Conservation (phyloP, 2,329 filamentous ascomycete genomes). For the Fusarium miscanthi region DNA sequence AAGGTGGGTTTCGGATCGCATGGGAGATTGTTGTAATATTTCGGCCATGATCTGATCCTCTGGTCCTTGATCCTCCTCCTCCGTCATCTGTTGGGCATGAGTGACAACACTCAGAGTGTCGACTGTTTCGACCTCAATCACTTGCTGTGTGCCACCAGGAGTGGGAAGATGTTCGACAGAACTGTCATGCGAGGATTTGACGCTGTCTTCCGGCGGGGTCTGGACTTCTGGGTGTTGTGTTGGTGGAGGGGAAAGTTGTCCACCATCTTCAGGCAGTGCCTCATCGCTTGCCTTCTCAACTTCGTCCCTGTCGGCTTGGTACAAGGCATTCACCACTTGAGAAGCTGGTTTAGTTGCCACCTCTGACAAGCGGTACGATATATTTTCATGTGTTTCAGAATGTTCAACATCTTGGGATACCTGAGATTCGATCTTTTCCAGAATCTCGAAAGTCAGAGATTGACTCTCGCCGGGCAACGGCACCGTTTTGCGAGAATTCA, state of each 20-base stretch:
- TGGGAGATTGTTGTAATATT: conserved; percentile 44
- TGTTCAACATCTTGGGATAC: conserved; percentile 7
- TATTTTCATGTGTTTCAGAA: conserved; percentile 25
- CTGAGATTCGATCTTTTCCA: conserved; percentile 1
- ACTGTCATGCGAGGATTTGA: conserved; percentile 14
- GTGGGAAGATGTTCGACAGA: conserved; percentile 35
- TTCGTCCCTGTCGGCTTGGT: conserved; percentile 5
- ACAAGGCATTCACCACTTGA: neutral
- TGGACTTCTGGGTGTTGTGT: conserved; percentile 33
- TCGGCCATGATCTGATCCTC: conserved; percentile 48
- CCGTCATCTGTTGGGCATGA: conserved; percentile 21
- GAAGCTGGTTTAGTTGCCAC: neutral
- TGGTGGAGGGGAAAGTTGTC: conserved; percentile 40
- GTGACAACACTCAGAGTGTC: conserved; percentile 18
- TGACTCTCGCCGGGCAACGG: neutral
- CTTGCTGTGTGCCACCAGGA: conserved; percentile 38
- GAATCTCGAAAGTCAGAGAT: neutral
- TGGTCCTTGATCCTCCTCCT: conserved; percentile 38
- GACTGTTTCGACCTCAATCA: conserved; percentile 30
- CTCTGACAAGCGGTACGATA: conserved; percentile 26
- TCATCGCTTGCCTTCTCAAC: conserved; percentile 5
- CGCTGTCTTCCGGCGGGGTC: conserved; percentile 18
- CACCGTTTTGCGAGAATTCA: conserved; percentile 4
- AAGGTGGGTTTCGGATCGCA: conserved; percentile 8
- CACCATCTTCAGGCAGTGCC: conserved; percentile 20